These are phyloP conservation scores for Zygoascus bituminiphila DNA, from an alignment of 805 yeast genomes.

Conservation along the genomic window DNA sequence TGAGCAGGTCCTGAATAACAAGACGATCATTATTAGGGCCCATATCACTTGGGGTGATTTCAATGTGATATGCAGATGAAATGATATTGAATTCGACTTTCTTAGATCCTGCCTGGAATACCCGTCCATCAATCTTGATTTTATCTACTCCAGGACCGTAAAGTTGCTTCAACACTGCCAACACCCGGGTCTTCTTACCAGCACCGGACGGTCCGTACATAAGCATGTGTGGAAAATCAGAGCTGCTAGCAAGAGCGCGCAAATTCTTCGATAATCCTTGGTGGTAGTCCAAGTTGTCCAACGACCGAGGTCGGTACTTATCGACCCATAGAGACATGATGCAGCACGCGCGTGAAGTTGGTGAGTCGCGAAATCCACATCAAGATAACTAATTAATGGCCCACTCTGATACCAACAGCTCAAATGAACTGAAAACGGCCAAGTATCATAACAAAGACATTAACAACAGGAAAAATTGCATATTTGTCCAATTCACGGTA, in stretches of 20 bases:
- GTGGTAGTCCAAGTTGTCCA: slow-evolving; percentile 62
- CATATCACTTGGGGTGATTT: slow-evolving; percentile 94
- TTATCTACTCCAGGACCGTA: slow-evolving; percentile 79
- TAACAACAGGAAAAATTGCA: too few relatives aligned
- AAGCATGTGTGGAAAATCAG: slow-evolving; percentile 87
- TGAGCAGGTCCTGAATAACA: slow-evolving; percentile 86
- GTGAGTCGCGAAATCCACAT: background rate
- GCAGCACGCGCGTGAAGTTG: background rate
- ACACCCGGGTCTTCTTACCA: slow-evolving; percentile 90
- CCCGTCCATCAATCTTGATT: slow-evolving; percentile 82
- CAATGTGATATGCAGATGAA: slow-evolving; percentile 85
- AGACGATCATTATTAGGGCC: slow-evolving; percentile 84
- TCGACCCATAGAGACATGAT: slow-evolving; percentile 95
- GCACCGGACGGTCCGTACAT: slow-evolving; percentile 96
- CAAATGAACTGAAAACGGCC: too few relatives aligned
- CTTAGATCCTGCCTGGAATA: slow-evolving; percentile 62
- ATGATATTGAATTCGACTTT: slow-evolving; percentile 88
- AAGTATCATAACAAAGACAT: too few relatives aligned
- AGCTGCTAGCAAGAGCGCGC: slow-evolving; percentile 52
- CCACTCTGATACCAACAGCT: too few relatives aligned
- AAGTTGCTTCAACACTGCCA: slow-evolving; percentile 67
- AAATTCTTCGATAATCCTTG: slow-evolving; percentile 54
- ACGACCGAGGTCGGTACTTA: slow-evolving; percentile 70
- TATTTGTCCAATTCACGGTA: too few relatives aligned
- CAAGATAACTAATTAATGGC: too few relatives aligned